Conservation (phyloP, 257 asterid species). For the Forsythia suspensa region DNA sequence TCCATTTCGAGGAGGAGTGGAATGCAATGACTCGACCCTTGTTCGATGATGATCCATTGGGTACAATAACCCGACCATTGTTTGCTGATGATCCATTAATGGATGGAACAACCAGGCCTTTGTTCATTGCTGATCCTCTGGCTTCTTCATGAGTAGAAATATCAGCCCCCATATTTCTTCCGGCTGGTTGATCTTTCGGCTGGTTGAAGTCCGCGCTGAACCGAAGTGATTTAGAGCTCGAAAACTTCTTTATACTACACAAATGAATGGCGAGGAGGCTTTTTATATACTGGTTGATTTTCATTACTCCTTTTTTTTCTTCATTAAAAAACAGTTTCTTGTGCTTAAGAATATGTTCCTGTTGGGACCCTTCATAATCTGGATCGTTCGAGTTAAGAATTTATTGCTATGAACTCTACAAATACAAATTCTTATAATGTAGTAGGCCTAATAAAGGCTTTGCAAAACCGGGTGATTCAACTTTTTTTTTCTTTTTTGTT, state of each 20-base stretch:
- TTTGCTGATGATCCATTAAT: background rate
- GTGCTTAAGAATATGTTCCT: slow-evolving; percentile 41
- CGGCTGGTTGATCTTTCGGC: background rate
- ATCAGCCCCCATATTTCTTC: slow-evolving; percentile 30
- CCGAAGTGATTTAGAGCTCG: background rate
- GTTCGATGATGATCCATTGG: slow-evolving; percentile 4
- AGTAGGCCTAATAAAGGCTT: background rate
- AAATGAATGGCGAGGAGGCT: slow-evolving; percentile 10
- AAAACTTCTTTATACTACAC: slow-evolving; percentile 12
- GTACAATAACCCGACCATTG: background rate
- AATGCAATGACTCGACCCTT: slow-evolving; percentile 47
- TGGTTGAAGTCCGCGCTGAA: background rate
- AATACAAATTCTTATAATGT: background rate
- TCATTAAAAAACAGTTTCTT: background rate
- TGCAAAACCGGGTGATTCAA: background rate
- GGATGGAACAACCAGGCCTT: background rate
- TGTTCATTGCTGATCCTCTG: slow-evolving; percentile 21
- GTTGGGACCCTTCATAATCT: slow-evolving; percentile 26
- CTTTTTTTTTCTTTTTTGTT: no score
- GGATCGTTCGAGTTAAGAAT: slow-evolving; percentile 14
- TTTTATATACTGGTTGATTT: slow-evolving; percentile 30
- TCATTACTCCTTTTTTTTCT: background rate
- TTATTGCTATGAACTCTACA: background rate
- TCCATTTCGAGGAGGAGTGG: slow-evolving; percentile 65
- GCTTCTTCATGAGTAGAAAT: slow-evolving; percentile 16